Base-by-base conservation (phyloP, 1,139 yeast genomes). In the Kodamaea arcana region DNA sequence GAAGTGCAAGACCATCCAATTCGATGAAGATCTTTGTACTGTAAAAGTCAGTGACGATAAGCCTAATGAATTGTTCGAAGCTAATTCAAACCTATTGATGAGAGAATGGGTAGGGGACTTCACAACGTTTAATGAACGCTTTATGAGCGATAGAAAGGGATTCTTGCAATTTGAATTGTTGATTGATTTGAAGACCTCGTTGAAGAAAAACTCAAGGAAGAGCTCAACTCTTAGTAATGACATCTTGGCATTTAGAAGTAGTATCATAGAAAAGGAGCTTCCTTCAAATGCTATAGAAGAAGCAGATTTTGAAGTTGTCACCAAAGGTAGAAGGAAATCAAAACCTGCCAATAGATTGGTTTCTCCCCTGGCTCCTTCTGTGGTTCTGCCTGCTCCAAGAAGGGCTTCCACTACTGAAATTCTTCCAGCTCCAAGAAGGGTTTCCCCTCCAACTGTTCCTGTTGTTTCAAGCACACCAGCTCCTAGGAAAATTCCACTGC, bases 61-160 rank as follows among this genome's bases (percentile, higher is more conserved):
- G 3, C 29, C 50, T 12, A 42, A 48, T 29, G 34, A 39, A 11
- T 58, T 56, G 58, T 45, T 58, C 46, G 55, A 47, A 17, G 43
- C 37, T 6, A 48, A 55, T 18, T 57, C 66, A 1, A 47, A 45
- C 8, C 22, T 20, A 2, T 39, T 62, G 20, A 29, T 65, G n/a
- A 42, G 42, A 3, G 43, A 48, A 11, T 75, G 72, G 41, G 41
- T 69, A 4, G 42, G 42, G 7, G 62, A 75, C 40, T 40, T 60
- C 3, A 44, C 50, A 1, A 49, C 39, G 0, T 79, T 68, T 48
- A 79, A 81, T 44, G 71, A 65, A 24, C 49, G 54, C 2, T 82
- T 77, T 43, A 67, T 81, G 54, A 69, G 62, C 40, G 68, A 71
- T 40, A 57, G 64, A 3, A 61, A 60, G 34, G 73, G 72, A 0